Evolutionary conservation across 1,139 yeast genomes (phyloP).

Genomic region (Hyphopichia fennica): DNA sequence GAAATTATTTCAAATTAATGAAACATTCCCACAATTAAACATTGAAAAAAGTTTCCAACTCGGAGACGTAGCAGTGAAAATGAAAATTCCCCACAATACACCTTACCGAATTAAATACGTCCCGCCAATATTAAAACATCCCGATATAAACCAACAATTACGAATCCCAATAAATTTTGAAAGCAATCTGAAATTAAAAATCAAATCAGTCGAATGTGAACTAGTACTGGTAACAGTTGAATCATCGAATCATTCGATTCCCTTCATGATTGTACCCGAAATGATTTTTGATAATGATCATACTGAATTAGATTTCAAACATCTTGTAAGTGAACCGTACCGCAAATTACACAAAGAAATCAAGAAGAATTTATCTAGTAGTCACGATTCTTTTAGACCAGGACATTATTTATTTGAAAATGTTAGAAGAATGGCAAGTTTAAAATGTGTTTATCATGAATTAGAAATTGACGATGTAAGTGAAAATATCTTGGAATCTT

Average conservation of each 20-base stretch:
- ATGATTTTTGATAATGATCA: neutral
- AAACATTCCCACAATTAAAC: neutral
- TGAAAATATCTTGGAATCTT: neutral
- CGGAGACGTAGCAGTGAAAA: neutral
- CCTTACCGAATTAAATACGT: neutral
- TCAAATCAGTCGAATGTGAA: conserved; percentile 1
- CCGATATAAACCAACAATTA: neutral
- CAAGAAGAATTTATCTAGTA: neutral
- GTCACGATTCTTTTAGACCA: neutral
- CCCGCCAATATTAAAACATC: conserved; percentile 1
- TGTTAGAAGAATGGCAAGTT: neutral
- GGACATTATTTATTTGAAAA: neutral
- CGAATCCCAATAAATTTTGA: neutral
- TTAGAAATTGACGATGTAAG: neutral
- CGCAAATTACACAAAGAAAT: neutral
- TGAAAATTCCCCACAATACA: neutral
- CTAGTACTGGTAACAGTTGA: conserved; percentile 2
- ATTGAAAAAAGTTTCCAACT: neutral
- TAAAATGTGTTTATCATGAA: conserved; percentile 1
- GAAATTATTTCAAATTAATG: neutral
- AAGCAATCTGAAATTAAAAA: neutral
- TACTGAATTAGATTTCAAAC: neutral
- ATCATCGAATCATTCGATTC: conserved; percentile 1
- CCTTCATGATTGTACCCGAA: conserved; percentile 1
- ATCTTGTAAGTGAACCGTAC: neutral